phyloP scores from a whole-genome alignment of 2,329 filamentous ascomycete genomes.

The Fusarium brachygibbosum region DNA sequence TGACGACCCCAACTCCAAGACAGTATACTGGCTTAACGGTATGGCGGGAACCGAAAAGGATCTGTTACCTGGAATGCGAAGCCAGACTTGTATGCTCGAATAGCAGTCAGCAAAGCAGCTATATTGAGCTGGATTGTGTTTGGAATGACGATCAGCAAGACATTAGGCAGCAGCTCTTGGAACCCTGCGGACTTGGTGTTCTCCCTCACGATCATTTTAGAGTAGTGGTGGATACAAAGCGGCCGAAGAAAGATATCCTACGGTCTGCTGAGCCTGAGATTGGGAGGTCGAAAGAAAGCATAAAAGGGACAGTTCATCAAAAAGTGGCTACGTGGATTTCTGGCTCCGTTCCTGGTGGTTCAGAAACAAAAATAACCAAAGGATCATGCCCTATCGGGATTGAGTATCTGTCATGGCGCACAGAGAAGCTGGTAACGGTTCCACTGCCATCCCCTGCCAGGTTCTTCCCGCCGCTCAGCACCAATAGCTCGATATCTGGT shows the following conservation, averaged over 20 bases:
- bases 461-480: background rate
- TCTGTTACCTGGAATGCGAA: too few species aligned
- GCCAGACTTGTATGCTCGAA: too few species aligned
- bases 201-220: conserved; percentile 73
- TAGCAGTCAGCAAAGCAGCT: conserved; percentile 51
- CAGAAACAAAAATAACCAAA: conserved; percentile 3
- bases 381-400: conserved; percentile 53
- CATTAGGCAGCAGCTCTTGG: conserved; percentile 57
- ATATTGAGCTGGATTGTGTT: conserved; percentile 59
- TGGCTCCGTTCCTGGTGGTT: conserved; percentile 26
- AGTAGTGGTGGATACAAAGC: conserved; percentile 65
- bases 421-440: background rate
- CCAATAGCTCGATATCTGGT: background rate
- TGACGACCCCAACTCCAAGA: too few species aligned
- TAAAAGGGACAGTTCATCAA: conserved; percentile 56
- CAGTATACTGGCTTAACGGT: too few species aligned
- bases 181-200: conserved; percentile 70
- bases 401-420: conserved; percentile 53
- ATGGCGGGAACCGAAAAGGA: too few species aligned
- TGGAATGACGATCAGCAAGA: conserved; percentile 61
- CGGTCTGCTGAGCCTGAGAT: background rate
- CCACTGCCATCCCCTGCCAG: background rate
- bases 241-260: conserved; percentile 52
- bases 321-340: background rate
- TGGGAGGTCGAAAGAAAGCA: conserved; percentile 48